Conservation (phyloP, 768 basidiomycete genomes). For the Lentinula detonsa region DNA sequence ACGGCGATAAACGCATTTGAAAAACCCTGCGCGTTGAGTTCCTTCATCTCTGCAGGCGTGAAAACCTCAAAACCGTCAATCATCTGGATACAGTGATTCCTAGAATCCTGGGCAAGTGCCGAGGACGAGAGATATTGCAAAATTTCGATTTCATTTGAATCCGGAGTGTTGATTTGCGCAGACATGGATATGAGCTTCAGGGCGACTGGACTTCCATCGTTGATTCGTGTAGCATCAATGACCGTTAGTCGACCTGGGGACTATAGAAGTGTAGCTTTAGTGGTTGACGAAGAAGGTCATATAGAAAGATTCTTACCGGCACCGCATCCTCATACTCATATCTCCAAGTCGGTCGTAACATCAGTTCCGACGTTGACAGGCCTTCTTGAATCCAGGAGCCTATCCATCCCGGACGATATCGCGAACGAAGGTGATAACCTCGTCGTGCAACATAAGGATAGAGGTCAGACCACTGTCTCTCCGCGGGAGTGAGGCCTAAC, state of each 20-base stretch:
- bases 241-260: background rate
- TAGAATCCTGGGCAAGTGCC: background rate
- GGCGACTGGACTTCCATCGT: background rate
- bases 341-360: background rate
- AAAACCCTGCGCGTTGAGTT: background rate
- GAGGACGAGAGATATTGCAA: background rate
- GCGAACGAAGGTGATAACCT: background rate
- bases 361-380: background rate
- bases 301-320: background rate
- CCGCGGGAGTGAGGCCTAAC: background rate
- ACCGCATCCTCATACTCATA: background rate
- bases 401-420: constrained; percentile 4
- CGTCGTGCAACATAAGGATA: background rate
- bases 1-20: constrained; percentile 4
- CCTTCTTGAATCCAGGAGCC: constrained; percentile 4
- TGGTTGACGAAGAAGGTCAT: background rate
- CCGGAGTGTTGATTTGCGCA: background rate
- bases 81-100: constrained; percentile 6
- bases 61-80: background rate
- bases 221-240: background rate
- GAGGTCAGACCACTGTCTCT: background rate
- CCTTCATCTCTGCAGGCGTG: background rate
- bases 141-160: constrained; percentile 1
- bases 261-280: background rate
- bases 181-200: constrained; percentile 3